Base-by-base conservation (phyloP, 192 early-diverging fungal genomes). In the Coemansia sp. region DNA sequence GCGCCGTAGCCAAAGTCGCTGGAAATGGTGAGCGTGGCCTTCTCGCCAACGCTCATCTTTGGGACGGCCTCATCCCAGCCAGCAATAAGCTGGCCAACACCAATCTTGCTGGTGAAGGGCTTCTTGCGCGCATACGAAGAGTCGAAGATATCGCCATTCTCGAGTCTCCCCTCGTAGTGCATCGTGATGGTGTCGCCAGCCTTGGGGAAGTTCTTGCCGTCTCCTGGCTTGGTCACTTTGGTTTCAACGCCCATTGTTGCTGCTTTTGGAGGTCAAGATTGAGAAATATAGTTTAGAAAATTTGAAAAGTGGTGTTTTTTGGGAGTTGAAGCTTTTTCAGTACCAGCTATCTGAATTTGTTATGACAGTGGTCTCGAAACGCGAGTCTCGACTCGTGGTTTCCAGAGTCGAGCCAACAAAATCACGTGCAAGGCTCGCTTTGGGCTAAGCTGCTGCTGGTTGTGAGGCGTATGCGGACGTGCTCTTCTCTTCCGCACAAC, bases 21-120 rank as follows among this genome's bases (percentile, higher is more conserved):
- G 43, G 91, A 87, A 71, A 95, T 95, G 60, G 83, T 85, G 33
- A 99, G 83, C 66, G 79, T 92, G 51, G 95, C 93, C 65, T 85
- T 83, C 85, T 97, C 88, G 68, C 95, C 95, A 31, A 96, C 69
- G 57, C 90, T 93, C 88, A 99, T 89, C 78, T 94, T 83, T n/a
- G 93, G 93, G 56, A 99, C 94, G 78, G 93, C 95, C 85, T 89
- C 85, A 70, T 88, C 88, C 92, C 91, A 91, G 63, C 90, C 93
- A 59, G 84, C 77, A 77, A 99, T 99, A 65, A 99, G 95, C 70
- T 89, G 93, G 3, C 94, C 93, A 24, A 94, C 90, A 69, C 97
- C 97, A 67, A 99, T 97, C 45, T 78, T 83, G 82, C 90, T 93
- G 24, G 82, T 80, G 66, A 97, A 99, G 40, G 97, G 94, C 67